These are phyloP conservation scores for Dothideomycetes sp. DNA, from an alignment of 2,329 filamentous ascomycete genomes.

Conservation along the genomic window DNA sequence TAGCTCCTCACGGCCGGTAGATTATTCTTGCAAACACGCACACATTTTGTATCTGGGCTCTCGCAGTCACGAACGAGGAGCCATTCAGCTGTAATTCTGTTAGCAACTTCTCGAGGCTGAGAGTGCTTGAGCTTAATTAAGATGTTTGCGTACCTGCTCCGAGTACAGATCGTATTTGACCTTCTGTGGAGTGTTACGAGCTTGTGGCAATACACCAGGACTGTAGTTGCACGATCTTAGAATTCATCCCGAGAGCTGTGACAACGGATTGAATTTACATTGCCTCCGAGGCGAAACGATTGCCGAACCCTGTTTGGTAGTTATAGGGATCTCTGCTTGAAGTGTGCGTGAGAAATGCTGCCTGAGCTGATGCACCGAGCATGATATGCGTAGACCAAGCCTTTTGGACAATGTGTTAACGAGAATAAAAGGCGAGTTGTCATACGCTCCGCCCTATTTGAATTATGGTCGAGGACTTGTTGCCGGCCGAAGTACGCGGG, in stretches of 20 bases:
- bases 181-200: constrained; percentile 19
- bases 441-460: too few relatives aligned
- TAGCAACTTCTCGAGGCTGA: too few relatives aligned
- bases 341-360: not conserved
- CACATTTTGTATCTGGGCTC: constrained; percentile 15
- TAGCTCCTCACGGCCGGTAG: not conserved
- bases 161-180: constrained; percentile 23
- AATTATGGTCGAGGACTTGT: too few relatives aligned
- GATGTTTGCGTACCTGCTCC: constrained; percentile 13
- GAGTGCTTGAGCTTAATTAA: too few relatives aligned
- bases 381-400: not conserved
- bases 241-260: too few relatives aligned
- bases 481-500: too few relatives aligned
- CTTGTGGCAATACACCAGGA: constrained; percentile 12
- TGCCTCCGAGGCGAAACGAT: constrained; percentile 13
- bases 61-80: constrained; percentile 17
- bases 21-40: not conserved
- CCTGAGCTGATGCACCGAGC: not conserved
- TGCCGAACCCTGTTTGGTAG: constrained; percentile 15
- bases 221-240: constrained; percentile 5
- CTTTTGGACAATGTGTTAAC: too few relatives aligned
- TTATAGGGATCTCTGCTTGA: constrained; percentile 11
- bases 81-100: constrained; percentile 14
- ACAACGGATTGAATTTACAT: too few relatives aligned
- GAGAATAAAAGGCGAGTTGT: too few relatives aligned